These are phyloP conservation scores for Anethum foeniculum DNA, from an alignment of 140 eudicot species.

Conservation along the genomic window DNA sequence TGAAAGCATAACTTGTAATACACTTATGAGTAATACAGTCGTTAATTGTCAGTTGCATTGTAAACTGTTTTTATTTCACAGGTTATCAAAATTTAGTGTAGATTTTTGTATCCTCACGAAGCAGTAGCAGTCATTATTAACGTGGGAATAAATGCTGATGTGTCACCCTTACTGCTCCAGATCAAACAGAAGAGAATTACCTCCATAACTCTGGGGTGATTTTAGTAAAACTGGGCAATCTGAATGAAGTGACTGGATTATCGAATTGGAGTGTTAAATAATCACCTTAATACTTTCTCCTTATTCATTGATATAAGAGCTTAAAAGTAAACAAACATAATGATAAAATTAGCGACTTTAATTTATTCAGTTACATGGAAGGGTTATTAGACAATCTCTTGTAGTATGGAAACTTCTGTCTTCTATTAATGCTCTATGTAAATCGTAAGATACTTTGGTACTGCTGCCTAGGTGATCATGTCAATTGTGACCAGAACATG, in stretches of 20 bases:
- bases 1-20: background rate
- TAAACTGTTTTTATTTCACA: background rate
- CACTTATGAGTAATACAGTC: background rate
- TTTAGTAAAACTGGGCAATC: background rate
- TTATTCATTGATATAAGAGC: background rate
- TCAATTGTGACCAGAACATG: background rate
- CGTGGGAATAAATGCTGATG: background rate
- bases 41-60: background rate
- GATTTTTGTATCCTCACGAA: background rate
- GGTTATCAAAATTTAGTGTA: background rate
- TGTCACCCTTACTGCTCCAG: background rate
- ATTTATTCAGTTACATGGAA: background rate
- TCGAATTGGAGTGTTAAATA: background rate
- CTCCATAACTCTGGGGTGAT: background rate
- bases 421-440: background rate
- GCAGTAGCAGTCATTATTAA: background rate
- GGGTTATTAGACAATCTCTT: background rate
- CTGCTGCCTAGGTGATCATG: background rate
- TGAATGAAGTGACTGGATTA: background rate
- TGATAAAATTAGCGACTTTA: background rate
- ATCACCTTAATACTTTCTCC: background rate
- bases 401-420: background rate
- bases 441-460: background rate
- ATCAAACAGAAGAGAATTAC: background rate
- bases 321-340: background rate